A percentile compares a stretch with the other conserved stretches of the same genome.
phyloP scores from a whole-genome alignment of 2,329 filamentous ascomycete species.

The Monilinia fructicola region DNA sequence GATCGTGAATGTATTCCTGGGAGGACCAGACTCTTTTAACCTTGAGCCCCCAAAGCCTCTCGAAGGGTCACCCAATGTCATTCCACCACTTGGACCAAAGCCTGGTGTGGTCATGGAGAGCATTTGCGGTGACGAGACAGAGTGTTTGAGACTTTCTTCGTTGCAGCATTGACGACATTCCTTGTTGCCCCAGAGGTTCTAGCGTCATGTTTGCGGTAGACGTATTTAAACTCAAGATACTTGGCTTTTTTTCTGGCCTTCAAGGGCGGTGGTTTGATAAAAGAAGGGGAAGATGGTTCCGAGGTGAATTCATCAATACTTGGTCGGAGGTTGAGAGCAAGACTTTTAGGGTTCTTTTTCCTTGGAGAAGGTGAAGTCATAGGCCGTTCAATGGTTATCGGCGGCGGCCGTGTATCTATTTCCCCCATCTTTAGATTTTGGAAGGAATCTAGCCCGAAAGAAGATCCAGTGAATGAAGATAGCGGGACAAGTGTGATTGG shows the following conservation, averaged over 20 bases:
- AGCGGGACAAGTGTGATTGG: conserved; percentile 72
- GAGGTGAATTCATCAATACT: conserved; percentile 48
- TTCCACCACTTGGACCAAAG: conserved; percentile 61
- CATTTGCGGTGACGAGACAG: conserved; percentile 67
- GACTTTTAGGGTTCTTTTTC: conserved; percentile 79
- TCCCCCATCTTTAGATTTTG: conserved; percentile 42
- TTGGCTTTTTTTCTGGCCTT: conserved; percentile 68
- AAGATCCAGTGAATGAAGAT: conserved; percentile 64
- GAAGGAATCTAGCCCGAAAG: conserved; percentile 46
- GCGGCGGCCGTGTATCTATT: conserved; percentile 46
- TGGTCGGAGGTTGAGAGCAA: conserved; percentile 71
- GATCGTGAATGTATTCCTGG: conserved; percentile 36
- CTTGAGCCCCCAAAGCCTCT: conserved; percentile 34
- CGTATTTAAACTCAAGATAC: conserved; percentile 75
- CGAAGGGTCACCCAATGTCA: conserved; percentile 55
- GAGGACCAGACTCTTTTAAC: conserved; percentile 37
- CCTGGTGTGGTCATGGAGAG: conserved; percentile 52
- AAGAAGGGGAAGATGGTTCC: conserved; percentile 65
- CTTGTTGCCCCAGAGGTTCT: conserved; percentile 57
- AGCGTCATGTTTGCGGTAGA: conserved; percentile 54
- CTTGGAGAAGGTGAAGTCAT: conserved; percentile 69
- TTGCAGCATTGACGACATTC: conserved; percentile 59
- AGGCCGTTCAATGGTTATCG: conserved; percentile 48
- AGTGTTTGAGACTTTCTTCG: conserved; percentile 65
- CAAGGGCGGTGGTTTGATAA: conserved; percentile 75